Percentiles rank a stretch among this genome's conserved stretches.
Conservation (phyloP, 2,329 filamentous ascomycete genomes). For the Drechslerella dactyloides region DNA sequence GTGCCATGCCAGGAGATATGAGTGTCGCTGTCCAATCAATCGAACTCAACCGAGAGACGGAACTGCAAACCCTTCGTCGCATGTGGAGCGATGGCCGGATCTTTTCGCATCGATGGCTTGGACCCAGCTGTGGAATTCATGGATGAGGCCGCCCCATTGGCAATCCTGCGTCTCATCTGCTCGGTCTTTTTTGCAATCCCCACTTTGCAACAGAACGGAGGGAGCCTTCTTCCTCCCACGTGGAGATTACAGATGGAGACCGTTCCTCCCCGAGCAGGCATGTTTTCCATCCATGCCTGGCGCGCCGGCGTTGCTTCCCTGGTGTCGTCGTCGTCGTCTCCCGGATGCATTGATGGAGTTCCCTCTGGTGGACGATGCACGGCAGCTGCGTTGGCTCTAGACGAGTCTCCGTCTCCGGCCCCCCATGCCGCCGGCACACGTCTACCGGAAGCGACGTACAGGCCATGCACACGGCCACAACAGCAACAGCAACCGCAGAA, state of each 20-base stretch:
- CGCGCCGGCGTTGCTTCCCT: slow-evolving; percentile 9
- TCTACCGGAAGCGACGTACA: not conserved
- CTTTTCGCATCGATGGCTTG: slow-evolving; percentile 45
- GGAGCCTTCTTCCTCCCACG: slow-evolving; percentile 42
- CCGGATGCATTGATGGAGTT: slow-evolving; percentile 3
- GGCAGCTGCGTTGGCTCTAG: slow-evolving; percentile 5
- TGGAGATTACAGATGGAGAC: slow-evolving; percentile 47
- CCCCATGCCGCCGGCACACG: not conserved
- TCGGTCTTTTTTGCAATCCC: slow-evolving; percentile 34
- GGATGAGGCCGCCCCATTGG: slow-evolving; percentile 16
- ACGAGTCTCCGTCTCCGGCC: not conserved
- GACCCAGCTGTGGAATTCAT: slow-evolving; percentile 8
- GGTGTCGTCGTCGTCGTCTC: slow-evolving; percentile 19
- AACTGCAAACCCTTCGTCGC: slow-evolving; percentile 36
- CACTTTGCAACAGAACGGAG: slow-evolving; percentile 15
- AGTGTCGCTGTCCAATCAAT: not conserved
- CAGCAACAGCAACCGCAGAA: slow-evolving; percentile 21
- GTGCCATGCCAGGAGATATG: slow-evolving; percentile 2
- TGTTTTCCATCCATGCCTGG: slow-evolving; percentile 30
- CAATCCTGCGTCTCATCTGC: slow-evolving; percentile 7
- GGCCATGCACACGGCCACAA: slow-evolving; percentile 31
- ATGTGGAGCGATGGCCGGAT: slow-evolving; percentile 7
- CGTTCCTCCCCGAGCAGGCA: slow-evolving; percentile 30
- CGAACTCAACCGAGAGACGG: slow-evolving; percentile 8
- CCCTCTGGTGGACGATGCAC: not conserved